Conservation (phyloP, 805 yeast species). For the Kodamaea jinghongensis region DNA sequence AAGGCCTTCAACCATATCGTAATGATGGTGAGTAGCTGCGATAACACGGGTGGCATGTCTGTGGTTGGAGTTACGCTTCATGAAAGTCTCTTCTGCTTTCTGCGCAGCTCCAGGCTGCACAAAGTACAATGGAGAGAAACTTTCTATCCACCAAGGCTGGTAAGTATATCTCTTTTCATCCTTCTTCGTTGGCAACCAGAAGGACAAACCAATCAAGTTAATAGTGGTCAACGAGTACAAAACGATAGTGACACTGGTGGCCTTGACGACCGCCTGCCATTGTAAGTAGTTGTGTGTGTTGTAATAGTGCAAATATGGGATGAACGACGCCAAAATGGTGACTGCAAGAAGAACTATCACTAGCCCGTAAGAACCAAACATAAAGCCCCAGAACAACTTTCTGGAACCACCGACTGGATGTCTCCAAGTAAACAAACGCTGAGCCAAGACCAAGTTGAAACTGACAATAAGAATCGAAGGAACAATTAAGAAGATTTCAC, state of each 20-base stretch:
- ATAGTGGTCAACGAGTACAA: conserved; percentile 16
- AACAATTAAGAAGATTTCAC: conserved; percentile 13
- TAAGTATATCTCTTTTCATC: conserved; percentile 21
- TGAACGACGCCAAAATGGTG: conserved; percentile 13
- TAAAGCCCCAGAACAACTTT: conserved; percentile 15
- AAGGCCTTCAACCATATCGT: conserved; percentile 16
- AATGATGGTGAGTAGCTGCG: conserved; percentile 22
- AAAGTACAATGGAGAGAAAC: conserved; percentile 19
- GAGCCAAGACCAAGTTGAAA: conserved; percentile 17
- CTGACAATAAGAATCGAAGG: conserved; percentile 16
- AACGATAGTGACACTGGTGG: conserved; percentile 12
- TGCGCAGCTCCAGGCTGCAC: conserved; percentile 19
- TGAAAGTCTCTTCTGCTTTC: conserved; percentile 19
- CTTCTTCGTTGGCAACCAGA: conserved; percentile 20
- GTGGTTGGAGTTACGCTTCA: conserved; percentile 20
- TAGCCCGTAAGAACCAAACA: conserved; percentile 12
- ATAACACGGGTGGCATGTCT: conserved; percentile 22
- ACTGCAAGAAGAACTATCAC: conserved; percentile 11
- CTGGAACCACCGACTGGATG: conserved; percentile 22
- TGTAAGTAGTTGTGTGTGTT: conserved; percentile 1
- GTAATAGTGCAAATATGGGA: conserved; percentile 14
- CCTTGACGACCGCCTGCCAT: conserved; percentile 13
- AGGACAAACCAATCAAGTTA: conserved; percentile 18
- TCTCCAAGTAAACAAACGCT: conserved; percentile 19
- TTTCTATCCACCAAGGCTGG: conserved; percentile 25